phyloP scores from a whole-genome alignment of 805 yeast species.

The Barnettozyma californica region DNA sequence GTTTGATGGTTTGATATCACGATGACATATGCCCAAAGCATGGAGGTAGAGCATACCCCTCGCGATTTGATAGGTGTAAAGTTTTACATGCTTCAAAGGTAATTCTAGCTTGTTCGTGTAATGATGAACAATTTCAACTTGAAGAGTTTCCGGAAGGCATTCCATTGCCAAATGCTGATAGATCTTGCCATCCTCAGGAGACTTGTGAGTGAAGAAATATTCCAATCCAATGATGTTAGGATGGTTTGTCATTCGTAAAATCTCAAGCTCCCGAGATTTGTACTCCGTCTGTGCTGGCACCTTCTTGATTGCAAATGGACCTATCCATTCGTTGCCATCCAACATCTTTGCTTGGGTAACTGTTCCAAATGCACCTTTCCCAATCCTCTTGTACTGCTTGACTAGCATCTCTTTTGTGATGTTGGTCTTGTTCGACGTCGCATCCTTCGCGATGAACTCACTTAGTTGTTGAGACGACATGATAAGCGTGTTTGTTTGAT shows the following conservation, averaged over 20 bases:
- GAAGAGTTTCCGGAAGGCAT: constrained; percentile 77
- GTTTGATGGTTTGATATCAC: constrained; percentile 83
- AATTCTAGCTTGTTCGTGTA: constrained; percentile 54
- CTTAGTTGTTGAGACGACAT: constrained; percentile 8
- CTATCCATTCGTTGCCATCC: constrained; percentile 49
- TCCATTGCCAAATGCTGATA: constrained; percentile 86
- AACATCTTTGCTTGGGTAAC: constrained; percentile 67
- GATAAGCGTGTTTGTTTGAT: not conserved
- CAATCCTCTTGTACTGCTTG: constrained; percentile 67
- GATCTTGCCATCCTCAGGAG: constrained; percentile 55
- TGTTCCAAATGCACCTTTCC: constrained; percentile 85
- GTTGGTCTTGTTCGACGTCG: constrained; percentile 54
- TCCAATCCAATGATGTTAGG: constrained; percentile 72
- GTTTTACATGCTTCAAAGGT: constrained; percentile 69
- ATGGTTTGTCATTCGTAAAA: constrained; percentile 67
- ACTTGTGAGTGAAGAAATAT: constrained; percentile 65
- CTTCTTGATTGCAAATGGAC: constrained; percentile 80
- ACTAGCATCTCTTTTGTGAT: constrained; percentile 57
- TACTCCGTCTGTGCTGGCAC: constrained; percentile 87
- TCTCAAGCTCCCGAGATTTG: constrained; percentile 75
- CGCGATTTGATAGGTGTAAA: constrained; percentile 74
- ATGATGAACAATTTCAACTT: constrained; percentile 67
- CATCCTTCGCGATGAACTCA: constrained; percentile 53
- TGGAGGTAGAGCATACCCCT: constrained; percentile 81
- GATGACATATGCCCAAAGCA: constrained; percentile 73